phyloP scores from a whole-genome alignment of 1,139 yeast genomes.

The Entelexis sorbosivorans region DNA sequence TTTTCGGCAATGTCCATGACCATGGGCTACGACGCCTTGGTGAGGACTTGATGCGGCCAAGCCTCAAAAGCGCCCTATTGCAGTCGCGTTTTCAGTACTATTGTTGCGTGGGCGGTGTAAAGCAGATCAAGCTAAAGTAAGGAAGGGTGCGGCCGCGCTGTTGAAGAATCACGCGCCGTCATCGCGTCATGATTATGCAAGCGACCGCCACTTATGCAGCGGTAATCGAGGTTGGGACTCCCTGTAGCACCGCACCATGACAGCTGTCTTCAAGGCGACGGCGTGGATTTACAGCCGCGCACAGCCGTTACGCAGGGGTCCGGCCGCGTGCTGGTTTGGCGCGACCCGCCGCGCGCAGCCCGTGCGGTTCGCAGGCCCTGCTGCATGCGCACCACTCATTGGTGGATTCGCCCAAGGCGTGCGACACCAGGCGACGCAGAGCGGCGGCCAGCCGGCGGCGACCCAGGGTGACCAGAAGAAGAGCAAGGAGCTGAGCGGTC shows the following conservation, averaged over 20 bases:
- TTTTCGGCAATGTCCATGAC: no score
- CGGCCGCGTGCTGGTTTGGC: background rate
- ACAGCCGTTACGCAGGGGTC: background rate
- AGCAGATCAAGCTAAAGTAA: background rate
- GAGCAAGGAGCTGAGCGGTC: background rate
- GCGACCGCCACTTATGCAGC: conserved; percentile 3
- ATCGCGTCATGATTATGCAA: conserved; percentile 4
- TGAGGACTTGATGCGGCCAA: no score
- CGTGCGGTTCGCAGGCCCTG: background rate
- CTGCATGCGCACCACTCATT: background rate
- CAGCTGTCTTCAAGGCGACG: background rate
- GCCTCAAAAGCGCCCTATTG: no score
- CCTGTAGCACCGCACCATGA: background rate
- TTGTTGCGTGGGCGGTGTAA: no score
- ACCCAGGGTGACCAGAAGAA: background rate
- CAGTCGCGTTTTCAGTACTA: no score
- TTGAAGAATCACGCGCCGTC: background rate
- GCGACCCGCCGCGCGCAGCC: background rate
- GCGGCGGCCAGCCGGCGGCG: background rate
- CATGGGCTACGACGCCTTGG: no score
- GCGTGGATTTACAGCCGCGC: background rate
- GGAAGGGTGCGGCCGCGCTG: background rate
- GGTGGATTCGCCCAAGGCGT: background rate
- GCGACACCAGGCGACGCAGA: background rate
- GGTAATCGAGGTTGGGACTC: background rate